Percentiles rank a stretch among this genome's conserved stretches.
Evolutionary conservation across 257 asterid species (phyloP).

Genomic region (Solanum peruvianum): DNA sequence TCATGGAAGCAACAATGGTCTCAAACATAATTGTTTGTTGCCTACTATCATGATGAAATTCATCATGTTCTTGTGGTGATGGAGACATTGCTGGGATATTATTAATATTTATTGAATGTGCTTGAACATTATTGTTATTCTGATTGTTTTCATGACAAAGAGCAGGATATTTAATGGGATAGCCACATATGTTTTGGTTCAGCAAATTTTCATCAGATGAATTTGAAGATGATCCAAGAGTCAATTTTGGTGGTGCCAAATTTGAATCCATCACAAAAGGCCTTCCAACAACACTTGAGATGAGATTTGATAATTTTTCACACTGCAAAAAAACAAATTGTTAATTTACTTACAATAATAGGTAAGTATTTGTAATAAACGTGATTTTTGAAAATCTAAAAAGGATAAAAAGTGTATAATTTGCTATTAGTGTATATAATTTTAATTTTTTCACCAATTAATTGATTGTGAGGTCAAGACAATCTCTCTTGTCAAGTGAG

Average conservation of each 20-base stretch:
- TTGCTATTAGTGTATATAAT: neutral
- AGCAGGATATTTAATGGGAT: slow-evolving; percentile 4
- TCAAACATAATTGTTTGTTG: slow-evolving; percentile 27
- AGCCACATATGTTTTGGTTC: slow-evolving; percentile 9
- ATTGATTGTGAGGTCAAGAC: neutral
- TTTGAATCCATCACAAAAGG: neutral
- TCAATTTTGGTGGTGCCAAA: neutral
- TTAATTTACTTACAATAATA: neutral
- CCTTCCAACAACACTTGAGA: slow-evolving; percentile 27
- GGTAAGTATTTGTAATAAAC: neutral
- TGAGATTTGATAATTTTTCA: slow-evolving; percentile 11
- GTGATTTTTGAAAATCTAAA: neutral
- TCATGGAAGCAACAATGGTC: slow-evolving; percentile 28
- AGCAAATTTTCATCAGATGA: neutral
- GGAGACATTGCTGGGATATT: neutral
- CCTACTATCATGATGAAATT: slow-evolving; percentile 2
- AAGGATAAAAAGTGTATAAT: neutral
- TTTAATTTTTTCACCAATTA: neutral
- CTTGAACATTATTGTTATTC: neutral
- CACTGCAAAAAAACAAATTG: slow-evolving; percentile 5
- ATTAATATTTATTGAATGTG: slow-evolving; percentile 1
- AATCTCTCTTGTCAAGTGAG: neutral
- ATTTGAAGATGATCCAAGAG: neutral
- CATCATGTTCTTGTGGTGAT: neutral
- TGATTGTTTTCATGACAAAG: neutral